Conservation (phyloP, 108 stramenopile genomes). For the Parietichytrium sp. region DNA sequence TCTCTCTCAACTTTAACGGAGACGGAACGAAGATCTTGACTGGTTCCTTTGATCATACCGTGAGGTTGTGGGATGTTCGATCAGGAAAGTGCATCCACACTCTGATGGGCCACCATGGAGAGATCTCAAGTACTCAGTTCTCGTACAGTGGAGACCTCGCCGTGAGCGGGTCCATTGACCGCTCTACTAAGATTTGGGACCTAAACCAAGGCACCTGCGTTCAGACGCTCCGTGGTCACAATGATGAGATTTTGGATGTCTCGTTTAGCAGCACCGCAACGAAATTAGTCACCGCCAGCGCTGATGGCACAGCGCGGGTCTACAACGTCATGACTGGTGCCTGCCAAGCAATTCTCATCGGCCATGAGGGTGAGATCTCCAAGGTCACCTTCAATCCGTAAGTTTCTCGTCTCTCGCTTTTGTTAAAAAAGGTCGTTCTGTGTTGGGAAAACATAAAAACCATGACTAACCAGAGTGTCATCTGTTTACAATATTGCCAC, state of each 20-base stretch:
- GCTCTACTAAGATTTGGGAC: slow-evolving; percentile 69
- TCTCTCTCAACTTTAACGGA: slow-evolving; percentile 65
- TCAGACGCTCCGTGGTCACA: slow-evolving; percentile 68
- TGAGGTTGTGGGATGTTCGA: slow-evolving; percentile 68
- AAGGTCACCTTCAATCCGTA: slow-evolving; percentile 62
- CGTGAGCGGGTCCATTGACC: slow-evolving; percentile 62
- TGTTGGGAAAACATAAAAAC: too few relatives aligned
- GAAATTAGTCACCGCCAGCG: slow-evolving; percentile 65
- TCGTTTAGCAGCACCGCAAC: slow-evolving; percentile 62
- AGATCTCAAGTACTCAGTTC: slow-evolving; percentile 62
- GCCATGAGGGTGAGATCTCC: slow-evolving; percentile 71
- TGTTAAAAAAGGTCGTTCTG: too few relatives aligned
- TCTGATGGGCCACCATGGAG: slow-evolving; percentile 64
- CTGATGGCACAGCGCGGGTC: slow-evolving; percentile 65
- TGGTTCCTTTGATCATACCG: slow-evolving; percentile 67
- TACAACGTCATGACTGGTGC: slow-evolving; percentile 70
- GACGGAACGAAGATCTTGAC: slow-evolving; percentile 62
- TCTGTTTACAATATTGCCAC: too few relatives aligned
- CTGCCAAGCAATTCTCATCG: slow-evolving; percentile 67
- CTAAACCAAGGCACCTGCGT: slow-evolving; percentile 60
- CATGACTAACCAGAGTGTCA: not conserved
- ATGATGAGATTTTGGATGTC: slow-evolving; percentile 71
- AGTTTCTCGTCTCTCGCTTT: too few relatives aligned
- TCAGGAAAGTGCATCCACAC: slow-evolving; percentile 64
- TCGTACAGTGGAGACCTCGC: slow-evolving; percentile 58